A percentile compares a stretch with the other conserved stretches of the same genome.
Conservation (phyloP, 805 yeast species). For the Yarrowia hollandica region DNA sequence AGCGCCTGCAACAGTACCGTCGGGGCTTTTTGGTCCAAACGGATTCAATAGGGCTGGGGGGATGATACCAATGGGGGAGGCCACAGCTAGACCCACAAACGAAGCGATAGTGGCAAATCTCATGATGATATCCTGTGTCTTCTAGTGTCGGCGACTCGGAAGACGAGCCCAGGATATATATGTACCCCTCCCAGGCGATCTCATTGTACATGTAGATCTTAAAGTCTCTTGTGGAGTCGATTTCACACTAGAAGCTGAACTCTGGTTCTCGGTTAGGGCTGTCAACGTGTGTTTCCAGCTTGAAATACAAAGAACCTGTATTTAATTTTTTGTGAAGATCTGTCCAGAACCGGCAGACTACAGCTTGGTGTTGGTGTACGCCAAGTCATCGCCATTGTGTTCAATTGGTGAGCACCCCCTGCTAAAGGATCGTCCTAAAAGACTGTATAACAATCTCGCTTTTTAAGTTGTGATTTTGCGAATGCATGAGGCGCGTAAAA, state of each 20-base stretch:
- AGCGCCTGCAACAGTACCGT: not conserved
- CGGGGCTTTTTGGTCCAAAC: not conserved
- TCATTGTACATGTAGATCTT: slow-evolving; percentile 19
- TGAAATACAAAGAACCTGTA: no score
- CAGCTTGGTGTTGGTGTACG: not conserved
- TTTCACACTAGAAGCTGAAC: no score
- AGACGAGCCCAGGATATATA: not conserved
- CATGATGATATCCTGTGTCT: not conserved
- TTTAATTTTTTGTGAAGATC: not conserved
- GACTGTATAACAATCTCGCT: not conserved
- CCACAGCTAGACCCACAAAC: not conserved
- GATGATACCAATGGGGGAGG: slow-evolving; percentile 8
- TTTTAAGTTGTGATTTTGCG: not conserved
- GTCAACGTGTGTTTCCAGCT: no score
- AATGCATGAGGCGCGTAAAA: slow-evolving; percentile 11
- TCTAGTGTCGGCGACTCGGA: not conserved
- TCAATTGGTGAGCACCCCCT: not conserved
- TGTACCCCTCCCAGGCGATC: slow-evolving; percentile 16
- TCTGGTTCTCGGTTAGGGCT: no score
- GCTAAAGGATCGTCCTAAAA: not conserved
- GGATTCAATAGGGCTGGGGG: slow-evolving; percentile 1
- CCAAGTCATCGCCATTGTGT: not conserved
- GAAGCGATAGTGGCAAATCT: slow-evolving; percentile 8
- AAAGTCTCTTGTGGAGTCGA: not conserved
- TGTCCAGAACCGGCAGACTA: not conserved